phyloP scores from a whole-genome alignment of 1,284 basidiomycete genomes.

The Apiotrichum sp. region DNA sequence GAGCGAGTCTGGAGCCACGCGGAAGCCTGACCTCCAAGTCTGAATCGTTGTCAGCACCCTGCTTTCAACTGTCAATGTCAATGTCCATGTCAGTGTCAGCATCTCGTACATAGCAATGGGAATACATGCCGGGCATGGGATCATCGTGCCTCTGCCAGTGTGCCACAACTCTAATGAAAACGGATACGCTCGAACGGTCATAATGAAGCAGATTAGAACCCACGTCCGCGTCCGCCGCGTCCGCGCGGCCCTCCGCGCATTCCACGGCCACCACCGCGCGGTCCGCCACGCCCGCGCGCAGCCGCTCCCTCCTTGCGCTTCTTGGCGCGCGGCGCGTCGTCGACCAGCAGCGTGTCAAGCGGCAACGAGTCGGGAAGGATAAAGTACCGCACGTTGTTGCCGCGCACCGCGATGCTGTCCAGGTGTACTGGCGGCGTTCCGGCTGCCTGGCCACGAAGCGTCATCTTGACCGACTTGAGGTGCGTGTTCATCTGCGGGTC shows the following conservation, averaged over 20 bases:
- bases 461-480: conserved; percentile 95
- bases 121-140: conserved; percentile 13
- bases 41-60: too few species aligned
- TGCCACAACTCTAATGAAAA: not conserved
- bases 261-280: conserved; percentile 26
- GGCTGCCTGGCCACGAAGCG: conserved; percentile 66
- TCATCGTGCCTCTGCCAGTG: too few species aligned
- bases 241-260: conserved; percentile 28
- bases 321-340: conserved; percentile 96
- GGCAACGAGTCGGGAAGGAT: conserved; percentile 94
- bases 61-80: too few species aligned
- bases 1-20: too few species aligned
- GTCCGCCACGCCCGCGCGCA: conserved; percentile 28
- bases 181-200: too few species aligned
- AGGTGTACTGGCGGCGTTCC: conserved; percentile 51
- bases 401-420: conserved; percentile 82
- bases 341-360: conserved; percentile 90
- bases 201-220: conserved; percentile 25
- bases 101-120: conserved; percentile 10
- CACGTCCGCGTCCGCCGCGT: conserved; percentile 30
- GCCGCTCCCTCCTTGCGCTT: conserved; percentile 52
- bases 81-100: not conserved
- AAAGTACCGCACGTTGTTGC: conserved; percentile 80
- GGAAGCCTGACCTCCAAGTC: too few species aligned
- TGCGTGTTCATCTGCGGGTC: conserved; percentile 98